These are phyloP conservation scores for Pseudogymnoascus sp. DNA, from an alignment of 2,329 filamentous ascomycete genomes.

Conservation along the genomic window DNA sequence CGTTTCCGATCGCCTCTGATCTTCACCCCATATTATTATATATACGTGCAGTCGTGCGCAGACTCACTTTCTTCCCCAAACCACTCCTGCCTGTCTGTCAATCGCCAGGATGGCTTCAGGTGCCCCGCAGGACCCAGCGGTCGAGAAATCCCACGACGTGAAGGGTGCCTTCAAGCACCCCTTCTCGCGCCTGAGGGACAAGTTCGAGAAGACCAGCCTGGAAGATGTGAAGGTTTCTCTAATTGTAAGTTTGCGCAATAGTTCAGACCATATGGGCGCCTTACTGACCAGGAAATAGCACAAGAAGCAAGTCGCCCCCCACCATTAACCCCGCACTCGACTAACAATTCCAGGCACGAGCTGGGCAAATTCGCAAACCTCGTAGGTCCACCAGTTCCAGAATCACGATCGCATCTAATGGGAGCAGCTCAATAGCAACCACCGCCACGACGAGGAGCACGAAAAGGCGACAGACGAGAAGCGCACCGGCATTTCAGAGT, in stretches of 20 bases:
- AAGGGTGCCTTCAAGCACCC: slow-evolving; percentile 42
- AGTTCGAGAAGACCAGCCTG: slow-evolving; percentile 44
- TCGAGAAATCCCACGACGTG: slow-evolving; percentile 23
- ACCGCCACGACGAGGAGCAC: slow-evolving; percentile 89
- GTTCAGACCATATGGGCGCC: neutral
- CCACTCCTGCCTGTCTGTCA: neutral
- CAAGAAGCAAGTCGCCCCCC: slow-evolving; percentile 41
- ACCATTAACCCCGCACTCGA: neutral
- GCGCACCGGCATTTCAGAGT: slow-evolving; percentile 59
- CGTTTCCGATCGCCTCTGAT: neutral
- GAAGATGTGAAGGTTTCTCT: slow-evolving; percentile 50
- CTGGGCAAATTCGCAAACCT: slow-evolving; percentile 57
- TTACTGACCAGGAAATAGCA: slow-evolving; percentile 27
- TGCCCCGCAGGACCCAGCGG: slow-evolving; percentile 2
- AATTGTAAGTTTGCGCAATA: slow-evolving; percentile 21
- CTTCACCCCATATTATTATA: neutral
- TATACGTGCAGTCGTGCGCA: neutral
- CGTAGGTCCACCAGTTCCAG: slow-evolving; percentile 31
- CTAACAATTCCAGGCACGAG: slow-evolving; percentile 36
- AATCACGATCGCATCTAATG: neutral
- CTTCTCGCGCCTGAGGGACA: slow-evolving; percentile 31
- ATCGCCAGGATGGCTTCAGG: slow-evolving; percentile 4
- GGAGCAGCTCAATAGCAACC: slow-evolving; percentile 65
- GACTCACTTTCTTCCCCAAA: neutral
- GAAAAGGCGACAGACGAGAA: slow-evolving; percentile 79